Base-by-base conservation (phyloP, 139 green algal species). In the Chlamydomonas schloesseri region DNA sequence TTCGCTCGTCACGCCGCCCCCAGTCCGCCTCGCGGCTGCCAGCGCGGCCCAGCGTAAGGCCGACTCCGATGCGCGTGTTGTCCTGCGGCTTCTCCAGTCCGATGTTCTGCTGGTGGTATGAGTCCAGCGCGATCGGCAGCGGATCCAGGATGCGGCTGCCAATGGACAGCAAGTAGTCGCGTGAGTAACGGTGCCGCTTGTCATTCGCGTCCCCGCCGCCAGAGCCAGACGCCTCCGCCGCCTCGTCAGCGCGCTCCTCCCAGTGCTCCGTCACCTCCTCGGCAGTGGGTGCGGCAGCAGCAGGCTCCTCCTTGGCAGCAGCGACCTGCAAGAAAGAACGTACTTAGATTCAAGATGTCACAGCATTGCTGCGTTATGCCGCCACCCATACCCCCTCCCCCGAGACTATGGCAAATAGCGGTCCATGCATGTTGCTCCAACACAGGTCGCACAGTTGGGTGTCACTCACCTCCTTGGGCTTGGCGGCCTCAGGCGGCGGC, bases 221-320 rank as follows among this genome's bases (percentile, higher is more conserved):
- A 62, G 73, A 70, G 36, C 28, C 71, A 21, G 87, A 67, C 28
- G 36, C 55, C 69, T 65, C 72, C 13, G 23, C 37, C 10, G 60
- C 58, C 71, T 81, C 71, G 53, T 84, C 84, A 0, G 74, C 84
- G 31, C 67, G 73, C 50, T 80, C 67, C 74, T 89, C 84, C 84
- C 84, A 89, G 69, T 84, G 73, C 42, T 89, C 84, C 50, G 75
- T 73, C 73, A 84, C 74, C 34, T 60, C 67, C 57, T 73, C 81
- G 1, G 53, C 57, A 5, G 67, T 28, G 23, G 31, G n/a, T n/a
- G n/a, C 18, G 2, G 62, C 42, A 9, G 34, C 23, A 3, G 77
- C 64, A 1, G 77, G 24, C 0, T 37, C n/a, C 77, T 57, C 42
- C 42, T 50, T 50, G 6, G 42, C 42, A 5, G 42, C 42, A 8